These are phyloP conservation scores for Botryotinia convoluta DNA, from an alignment of 2,329 filamentous ascomycete species.

Conservation along the genomic window DNA sequence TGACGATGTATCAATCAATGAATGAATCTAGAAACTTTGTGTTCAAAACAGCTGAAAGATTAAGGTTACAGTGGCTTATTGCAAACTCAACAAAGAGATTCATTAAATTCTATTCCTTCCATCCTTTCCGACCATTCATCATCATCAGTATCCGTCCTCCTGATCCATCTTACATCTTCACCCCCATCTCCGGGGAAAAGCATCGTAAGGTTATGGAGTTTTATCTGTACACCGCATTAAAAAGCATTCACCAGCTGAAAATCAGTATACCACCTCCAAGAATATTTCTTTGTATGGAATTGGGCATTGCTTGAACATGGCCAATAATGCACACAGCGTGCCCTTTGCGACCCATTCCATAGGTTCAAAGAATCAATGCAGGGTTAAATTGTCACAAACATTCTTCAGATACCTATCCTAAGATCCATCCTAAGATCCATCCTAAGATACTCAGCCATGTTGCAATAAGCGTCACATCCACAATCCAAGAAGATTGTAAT, in stretches of 20 bases:
- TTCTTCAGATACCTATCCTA: background rate
- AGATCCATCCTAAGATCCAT: too few species aligned
- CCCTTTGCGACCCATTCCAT: background rate
- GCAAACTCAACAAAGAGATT: background rate
- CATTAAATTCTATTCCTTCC: background rate
- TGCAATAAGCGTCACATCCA: conserved; percentile 6
- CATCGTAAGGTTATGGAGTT: background rate
- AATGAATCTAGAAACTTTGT: background rate
- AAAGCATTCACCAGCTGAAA: background rate
- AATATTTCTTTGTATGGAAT: background rate
- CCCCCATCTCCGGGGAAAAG: background rate
- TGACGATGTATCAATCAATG: background rate
- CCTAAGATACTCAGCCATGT: background rate
- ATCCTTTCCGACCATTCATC: background rate
- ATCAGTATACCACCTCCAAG: background rate
- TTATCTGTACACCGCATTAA: background rate
- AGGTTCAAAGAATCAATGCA: background rate
- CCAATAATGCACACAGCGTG: conserved; percentile 4
- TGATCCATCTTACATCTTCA: background rate
- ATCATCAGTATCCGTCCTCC: background rate
- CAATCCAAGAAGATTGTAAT: background rate
- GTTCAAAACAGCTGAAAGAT: background rate
- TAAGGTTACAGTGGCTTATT: background rate
- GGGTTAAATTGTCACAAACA: background rate
- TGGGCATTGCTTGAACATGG: background rate